phyloP scores from a whole-genome alignment of 31 red algal genomes.

The Odonthalia washingtoniensis region DNA sequence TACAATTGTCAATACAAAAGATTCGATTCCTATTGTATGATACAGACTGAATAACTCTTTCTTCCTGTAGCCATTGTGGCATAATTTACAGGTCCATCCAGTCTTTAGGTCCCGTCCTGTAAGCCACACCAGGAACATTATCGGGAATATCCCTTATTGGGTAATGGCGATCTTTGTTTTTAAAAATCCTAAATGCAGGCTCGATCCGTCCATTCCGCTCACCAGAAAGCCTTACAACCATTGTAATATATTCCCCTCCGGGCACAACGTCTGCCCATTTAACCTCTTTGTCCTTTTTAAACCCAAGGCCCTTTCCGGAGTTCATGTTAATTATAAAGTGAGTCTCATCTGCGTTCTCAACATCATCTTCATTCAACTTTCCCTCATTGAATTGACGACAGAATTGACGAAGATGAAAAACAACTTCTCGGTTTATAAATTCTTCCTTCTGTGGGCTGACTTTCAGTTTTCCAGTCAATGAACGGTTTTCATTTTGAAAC shows the following conservation, averaged over 20 bases:
- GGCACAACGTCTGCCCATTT: constrained; percentile 35
- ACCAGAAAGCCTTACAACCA: constrained; percentile 35
- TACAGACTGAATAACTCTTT: background rate
- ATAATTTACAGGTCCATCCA: background rate
- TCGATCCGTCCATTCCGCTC: constrained; percentile 8
- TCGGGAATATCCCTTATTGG: constrained; percentile 17
- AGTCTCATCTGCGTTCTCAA: constrained; percentile 22
- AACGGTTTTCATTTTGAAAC: constrained; percentile 6
- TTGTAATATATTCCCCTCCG: constrained; percentile 35
- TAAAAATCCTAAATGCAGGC: constrained; percentile 31
- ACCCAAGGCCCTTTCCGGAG: too few species aligned
- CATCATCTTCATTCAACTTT: background rate
- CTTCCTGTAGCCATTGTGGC: constrained; percentile 10
- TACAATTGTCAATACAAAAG: constrained; percentile 14
- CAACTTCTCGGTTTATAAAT: background rate
- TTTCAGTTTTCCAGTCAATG: constrained; percentile 3
- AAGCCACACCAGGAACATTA: background rate
- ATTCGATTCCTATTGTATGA: background rate
- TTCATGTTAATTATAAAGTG: constrained; percentile 13
- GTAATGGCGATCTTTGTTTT: constrained; percentile 18
- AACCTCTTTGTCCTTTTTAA: background rate
- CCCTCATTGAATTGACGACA: background rate
- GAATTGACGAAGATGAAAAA: background rate
- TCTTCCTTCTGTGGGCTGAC: constrained; percentile 30
- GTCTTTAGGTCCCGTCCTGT: constrained; percentile 1